phyloP scores from a whole-genome alignment of 2,329 filamentous ascomycete species.

The Hypoxylon sp. region DNA sequence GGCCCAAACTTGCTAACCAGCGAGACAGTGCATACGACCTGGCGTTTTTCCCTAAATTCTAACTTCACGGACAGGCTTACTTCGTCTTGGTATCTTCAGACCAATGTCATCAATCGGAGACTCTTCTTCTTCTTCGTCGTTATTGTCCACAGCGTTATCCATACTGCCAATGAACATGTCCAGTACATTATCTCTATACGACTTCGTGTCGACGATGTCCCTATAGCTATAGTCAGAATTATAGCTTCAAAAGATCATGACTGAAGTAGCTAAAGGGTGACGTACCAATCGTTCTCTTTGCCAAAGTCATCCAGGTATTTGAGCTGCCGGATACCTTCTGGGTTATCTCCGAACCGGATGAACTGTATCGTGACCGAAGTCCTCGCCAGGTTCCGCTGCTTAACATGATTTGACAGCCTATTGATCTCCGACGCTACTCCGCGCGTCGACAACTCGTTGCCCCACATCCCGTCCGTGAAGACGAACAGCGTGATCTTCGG shows the following conservation, averaged over 20 bases:
- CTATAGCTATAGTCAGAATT: background rate
- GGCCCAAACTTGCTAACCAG: too few relatives aligned
- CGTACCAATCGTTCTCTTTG: background rate
- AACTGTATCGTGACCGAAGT: conserved; percentile 18
- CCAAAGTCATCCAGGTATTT: conserved; percentile 10
- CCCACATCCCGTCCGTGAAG: conserved; percentile 19
- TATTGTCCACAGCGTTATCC: conserved; percentile 7
- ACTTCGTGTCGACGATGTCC: conserved; percentile 21
- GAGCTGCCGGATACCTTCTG: conserved; percentile 2
- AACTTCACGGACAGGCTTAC: too few relatives aligned
- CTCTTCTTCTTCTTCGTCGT: conserved; percentile 1
- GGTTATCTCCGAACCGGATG: conserved; percentile 20
- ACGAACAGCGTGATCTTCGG: conserved; percentile 17
- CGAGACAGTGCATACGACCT: too few relatives aligned
- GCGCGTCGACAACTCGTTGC: background rate
- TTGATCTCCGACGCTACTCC: conserved; percentile 2
- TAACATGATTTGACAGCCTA: conserved; percentile 2
- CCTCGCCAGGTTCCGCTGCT: background rate
- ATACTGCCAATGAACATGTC: conserved; percentile 26
- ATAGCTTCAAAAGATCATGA: too few relatives aligned
- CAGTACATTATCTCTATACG: conserved; percentile 14
- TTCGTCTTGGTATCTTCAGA: too few relatives aligned
- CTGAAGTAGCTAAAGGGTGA: background rate
- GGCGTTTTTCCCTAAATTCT: too few relatives aligned
- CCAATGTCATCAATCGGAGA: too few relatives aligned